phyloP scores from a whole-genome alignment of 331 rosid species.

The Telfairia occidentalis region DNA sequence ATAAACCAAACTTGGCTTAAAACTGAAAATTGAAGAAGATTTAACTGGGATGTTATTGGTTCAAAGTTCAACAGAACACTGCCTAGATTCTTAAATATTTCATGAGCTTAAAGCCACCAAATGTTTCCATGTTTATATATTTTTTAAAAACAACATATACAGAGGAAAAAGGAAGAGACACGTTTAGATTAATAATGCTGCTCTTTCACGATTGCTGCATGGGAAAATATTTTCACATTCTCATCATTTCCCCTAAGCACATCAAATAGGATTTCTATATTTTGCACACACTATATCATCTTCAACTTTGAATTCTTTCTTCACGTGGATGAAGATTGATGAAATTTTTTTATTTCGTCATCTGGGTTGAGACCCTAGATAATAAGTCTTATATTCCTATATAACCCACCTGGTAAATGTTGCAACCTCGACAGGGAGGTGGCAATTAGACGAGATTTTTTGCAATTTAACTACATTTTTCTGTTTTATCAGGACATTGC shows the following conservation, averaged over 20 bases:
- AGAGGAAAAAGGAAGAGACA: background rate
- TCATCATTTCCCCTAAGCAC: background rate
- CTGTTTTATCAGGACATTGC: slow-evolving; percentile 71
- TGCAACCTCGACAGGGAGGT: background rate
- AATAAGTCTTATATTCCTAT: background rate
- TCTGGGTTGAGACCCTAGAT: background rate
- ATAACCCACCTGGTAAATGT: background rate
- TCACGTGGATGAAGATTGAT: background rate
- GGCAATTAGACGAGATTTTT: background rate
- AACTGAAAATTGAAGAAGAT: background rate
- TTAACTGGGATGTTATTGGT: background rate
- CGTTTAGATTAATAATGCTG: background rate
- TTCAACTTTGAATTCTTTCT: background rate
- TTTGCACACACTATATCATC: background rate
- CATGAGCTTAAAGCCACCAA: background rate
- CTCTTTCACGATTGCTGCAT: background rate
- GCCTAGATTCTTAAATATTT: background rate
- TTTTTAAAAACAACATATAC: background rate
- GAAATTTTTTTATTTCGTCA: background rate
- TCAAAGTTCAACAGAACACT: background rate
- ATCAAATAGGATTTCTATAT: background rate
- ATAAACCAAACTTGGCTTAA: background rate
- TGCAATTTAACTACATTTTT: background rate
- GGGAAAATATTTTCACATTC: background rate
- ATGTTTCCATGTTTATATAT: background rate